Percentiles rank a stretch among this genome's conserved stretches.
Conservation (phyloP, 2,329 filamentous ascomycete genomes). For the Didymella sp. region DNA sequence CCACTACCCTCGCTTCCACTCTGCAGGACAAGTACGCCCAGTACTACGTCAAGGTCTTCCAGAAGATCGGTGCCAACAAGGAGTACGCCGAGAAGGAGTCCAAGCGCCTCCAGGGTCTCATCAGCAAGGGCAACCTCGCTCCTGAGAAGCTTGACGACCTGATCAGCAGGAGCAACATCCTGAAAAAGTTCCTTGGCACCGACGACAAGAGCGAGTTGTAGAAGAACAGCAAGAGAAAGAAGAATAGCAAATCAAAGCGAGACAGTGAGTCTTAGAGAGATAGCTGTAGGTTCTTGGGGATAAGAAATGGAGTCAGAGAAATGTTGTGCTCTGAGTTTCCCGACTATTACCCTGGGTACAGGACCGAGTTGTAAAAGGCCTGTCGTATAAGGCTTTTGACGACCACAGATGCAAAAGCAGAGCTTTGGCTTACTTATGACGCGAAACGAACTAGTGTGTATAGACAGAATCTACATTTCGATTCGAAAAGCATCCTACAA, state of each 20-base stretch:
- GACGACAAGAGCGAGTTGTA: constrained; percentile 75
- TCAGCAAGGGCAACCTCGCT: constrained; percentile 85
- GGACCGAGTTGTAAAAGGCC: constrained; percentile 2
- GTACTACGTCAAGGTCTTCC: constrained; percentile 92
- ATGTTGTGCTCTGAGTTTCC: neutral
- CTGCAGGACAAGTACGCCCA: constrained; percentile 83
- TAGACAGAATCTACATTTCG: constrained; percentile 10
- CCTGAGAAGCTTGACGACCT: constrained; percentile 89
- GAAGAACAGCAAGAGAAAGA: constrained; percentile 24
- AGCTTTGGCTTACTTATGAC: constrained; percentile 2
- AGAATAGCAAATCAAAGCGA: neutral
- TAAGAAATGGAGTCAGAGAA: neutral
- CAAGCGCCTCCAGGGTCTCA: constrained; percentile 76
- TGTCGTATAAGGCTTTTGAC: neutral
- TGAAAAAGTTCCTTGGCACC: constrained; percentile 74
- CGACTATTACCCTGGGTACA: neutral
- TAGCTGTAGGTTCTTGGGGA: neutral
- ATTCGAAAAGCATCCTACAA: constrained; percentile 10
- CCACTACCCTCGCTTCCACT: constrained; percentile 72
- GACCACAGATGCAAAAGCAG: neutral
- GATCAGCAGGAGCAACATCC: constrained; percentile 83
- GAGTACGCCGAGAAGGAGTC: constrained; percentile 87
- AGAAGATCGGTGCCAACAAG: constrained; percentile 80
- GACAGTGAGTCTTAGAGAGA: neutral
- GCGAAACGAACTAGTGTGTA: constrained; percentile 13